Evolutionary conservation across 768 basidiomycete species (phyloP).

Genomic region (Lactifluus hygrophoroides): DNA sequence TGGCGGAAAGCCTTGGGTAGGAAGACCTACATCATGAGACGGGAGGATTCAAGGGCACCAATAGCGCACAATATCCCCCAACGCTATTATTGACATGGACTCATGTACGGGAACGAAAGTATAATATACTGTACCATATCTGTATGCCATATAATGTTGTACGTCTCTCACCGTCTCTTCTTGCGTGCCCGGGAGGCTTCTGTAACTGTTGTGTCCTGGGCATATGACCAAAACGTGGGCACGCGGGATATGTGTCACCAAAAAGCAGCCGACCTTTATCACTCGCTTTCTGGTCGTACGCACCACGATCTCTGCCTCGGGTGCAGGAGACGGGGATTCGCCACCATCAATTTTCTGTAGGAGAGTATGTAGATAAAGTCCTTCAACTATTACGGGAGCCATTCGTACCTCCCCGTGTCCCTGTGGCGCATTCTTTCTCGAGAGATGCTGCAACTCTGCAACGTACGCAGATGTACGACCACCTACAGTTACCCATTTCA

Average conservation of each 20-base stretch:
- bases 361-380: background rate
- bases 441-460: constrained; percentile 44
- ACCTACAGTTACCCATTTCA: constrained; percentile 67
- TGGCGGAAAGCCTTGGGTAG: constrained; percentile 31
- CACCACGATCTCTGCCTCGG: constrained; percentile 16
- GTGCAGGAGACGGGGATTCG: constrained; percentile 23
- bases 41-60: background rate
- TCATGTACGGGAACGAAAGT: background rate
- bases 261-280: constrained; percentile 13
- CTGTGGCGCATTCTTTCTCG: background rate
- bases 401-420: background rate
- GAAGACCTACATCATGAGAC: constrained; percentile 14
- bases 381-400: background rate
- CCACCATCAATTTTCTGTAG: constrained; percentile 16
- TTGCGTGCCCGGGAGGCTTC: constrained; percentile 1
- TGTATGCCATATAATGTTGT: background rate
- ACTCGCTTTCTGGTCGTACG: constrained; percentile 17
- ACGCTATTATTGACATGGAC: background rate
- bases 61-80: background rate
- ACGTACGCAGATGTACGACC: constrained; percentile 73
- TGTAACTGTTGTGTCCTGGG: background rate
- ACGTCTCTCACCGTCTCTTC: constrained; percentile 4
- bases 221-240: background rate
- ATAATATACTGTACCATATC: background rate
- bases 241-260: background rate